Percentiles rank a stretch among this genome's conserved stretches.
These are phyloP conservation scores for Chaetoceros muelleri DNA, from an alignment of 108 stramenopile species.

Conservation along the genomic window DNA sequence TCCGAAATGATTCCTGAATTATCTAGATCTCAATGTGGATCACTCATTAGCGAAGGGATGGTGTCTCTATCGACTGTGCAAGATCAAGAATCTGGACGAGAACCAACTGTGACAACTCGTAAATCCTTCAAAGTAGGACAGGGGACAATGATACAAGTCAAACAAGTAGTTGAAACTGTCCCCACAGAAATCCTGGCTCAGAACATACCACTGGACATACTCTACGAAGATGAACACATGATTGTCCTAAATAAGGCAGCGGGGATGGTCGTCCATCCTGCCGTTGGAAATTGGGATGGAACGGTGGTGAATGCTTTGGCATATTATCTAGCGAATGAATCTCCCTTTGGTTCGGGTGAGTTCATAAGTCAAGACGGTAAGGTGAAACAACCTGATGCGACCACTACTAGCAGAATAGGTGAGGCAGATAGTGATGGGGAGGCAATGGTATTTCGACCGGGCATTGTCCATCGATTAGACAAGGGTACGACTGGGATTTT, in stretches of 20 bases:
- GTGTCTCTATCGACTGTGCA: constrained; percentile 2
- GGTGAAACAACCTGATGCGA: constrained; percentile 4
- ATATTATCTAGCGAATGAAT: constrained; percentile 59
- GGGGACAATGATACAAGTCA: constrained; percentile 22
- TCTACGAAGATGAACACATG: constrained; percentile 90
- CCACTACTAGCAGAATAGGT: constrained; percentile 31
- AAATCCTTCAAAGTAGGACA: constrained; percentile 38
- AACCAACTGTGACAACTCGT: constrained; percentile 13
- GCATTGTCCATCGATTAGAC: constrained; percentile 93
- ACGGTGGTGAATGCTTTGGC: constrained; percentile 95
- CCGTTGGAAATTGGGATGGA: constrained; percentile 93
- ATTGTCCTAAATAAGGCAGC: constrained; percentile 88
- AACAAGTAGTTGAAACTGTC: constrained; percentile 12
- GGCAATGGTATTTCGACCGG: constrained; percentile 76
- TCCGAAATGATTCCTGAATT: constrained; percentile 17
- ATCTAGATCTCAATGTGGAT: constrained; percentile 42
- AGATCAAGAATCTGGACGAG: constrained; percentile 6
- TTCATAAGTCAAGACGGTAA: constrained; percentile 23
- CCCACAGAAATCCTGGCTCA: constrained; percentile 66
- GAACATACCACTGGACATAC: constrained; percentile 67
- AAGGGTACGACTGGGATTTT: constrained; percentile 93
- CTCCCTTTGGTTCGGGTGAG: constrained; percentile 57
- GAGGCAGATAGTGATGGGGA: constrained; percentile 51
- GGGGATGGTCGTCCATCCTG: constrained; percentile 95
- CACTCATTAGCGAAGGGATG: constrained; percentile 24